phyloP scores from a whole-genome alignment of 208 protist genomes.

The Trypanosomatidae sp. region DNA sequence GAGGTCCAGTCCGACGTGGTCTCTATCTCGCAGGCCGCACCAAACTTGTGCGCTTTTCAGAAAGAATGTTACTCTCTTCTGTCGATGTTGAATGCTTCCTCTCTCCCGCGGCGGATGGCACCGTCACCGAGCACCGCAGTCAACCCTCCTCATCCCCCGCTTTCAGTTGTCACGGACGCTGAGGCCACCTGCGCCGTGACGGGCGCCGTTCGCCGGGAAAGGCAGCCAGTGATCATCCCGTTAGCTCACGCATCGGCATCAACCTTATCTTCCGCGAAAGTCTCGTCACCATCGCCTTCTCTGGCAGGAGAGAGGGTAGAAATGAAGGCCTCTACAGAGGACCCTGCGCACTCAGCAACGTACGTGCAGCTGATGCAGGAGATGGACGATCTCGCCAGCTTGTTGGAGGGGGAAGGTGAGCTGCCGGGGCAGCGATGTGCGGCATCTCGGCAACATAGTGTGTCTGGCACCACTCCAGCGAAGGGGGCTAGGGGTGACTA shows the following conservation, averaged over 20 bases:
- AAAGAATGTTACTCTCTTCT: constrained; percentile 37
- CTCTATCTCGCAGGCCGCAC: constrained; percentile 5
- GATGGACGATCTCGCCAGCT: constrained; percentile 20
- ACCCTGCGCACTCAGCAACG: constrained; percentile 3
- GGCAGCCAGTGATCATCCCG: neutral
- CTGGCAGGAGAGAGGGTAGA: neutral
- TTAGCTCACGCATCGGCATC: neutral
- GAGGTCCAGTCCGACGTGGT: constrained; percentile 25
- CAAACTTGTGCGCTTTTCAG: constrained; percentile 31
- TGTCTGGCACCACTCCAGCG: neutral
- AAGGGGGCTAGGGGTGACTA: neutral
- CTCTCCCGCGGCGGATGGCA: neutral
- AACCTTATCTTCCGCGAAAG: neutral
- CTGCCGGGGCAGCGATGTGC: neutral
- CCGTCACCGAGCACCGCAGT: neutral
- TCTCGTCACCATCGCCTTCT: neutral
- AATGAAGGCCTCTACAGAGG: neutral
- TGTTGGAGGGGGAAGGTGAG: constrained; percentile 9
- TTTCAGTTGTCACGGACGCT: neutral
- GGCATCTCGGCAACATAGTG: neutral
- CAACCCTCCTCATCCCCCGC: neutral
- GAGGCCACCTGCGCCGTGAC: neutral
- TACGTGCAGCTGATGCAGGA: constrained; percentile 27
- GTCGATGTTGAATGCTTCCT: constrained; percentile 16
- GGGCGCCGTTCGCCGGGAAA: neutral